Base-by-base conservation (phyloP, 768 basidiomycete species). In the Suillus hirtellus region DNA sequence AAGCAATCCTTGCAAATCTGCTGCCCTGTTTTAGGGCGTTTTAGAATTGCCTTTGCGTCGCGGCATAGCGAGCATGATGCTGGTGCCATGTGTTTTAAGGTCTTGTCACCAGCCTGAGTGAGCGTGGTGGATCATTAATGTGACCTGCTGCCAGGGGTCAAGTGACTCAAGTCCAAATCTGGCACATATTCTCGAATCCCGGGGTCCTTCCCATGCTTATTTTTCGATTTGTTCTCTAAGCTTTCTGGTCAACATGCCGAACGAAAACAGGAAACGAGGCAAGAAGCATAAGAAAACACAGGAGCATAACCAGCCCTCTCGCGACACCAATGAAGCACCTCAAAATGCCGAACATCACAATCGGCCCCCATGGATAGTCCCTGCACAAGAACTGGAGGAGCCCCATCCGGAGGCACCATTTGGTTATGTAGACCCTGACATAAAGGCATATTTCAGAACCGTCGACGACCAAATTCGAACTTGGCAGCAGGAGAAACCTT, bases 1-100 rank as follows among this genome's bases (percentile, higher is more conserved):
- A 96, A 97, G 73, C 97, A 99, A 44, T 90, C 88, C 75, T 89
- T 91, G 82, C 97, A 99, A 64, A 99, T 95, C 74, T 95, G 94
- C 72, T 98, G 96, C 0, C 95, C 95, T 1, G 96, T 99, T 77
- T 99, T 99, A 3, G 96, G 97, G 19, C 97, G 82, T 71, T 92
- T 96, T 47, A 99, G 75, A 69, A 99, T 95, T 0, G 97, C 93
- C 60, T 88, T 87, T 3, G 88, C 79, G 3, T 84, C 86, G 17
- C 84, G 76, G 73, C 94, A 95, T 15, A 97, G 80, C 2, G 85
- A 86, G 71, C 96, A 99, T 34, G 79, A 79, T 68, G 87, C 85
- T 2, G 94, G 90, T 4, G 95, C 84, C 95, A 96, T 97, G 55
- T 19, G 34, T 52, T 34, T 34, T 19, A 31, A 49, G 50, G 52